Evolutionary conservation across 805 yeast genomes (phyloP).

Genomic region (Candida vartiovaarae): DNA sequence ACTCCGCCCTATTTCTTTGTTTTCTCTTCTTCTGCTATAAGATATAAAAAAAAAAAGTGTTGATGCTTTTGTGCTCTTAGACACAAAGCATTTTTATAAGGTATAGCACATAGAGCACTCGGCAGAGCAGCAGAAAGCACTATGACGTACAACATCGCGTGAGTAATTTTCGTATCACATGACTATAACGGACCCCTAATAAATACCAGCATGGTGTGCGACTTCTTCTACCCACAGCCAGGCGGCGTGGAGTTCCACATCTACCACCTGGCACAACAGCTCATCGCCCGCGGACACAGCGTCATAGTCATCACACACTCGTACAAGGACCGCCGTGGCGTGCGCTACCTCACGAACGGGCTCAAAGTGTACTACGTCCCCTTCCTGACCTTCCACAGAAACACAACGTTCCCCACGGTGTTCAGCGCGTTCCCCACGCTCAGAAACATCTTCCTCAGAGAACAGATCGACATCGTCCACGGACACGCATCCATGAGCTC

Average conservation of each 20-base stretch:
- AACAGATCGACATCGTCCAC: conserved; percentile 81
- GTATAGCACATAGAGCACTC: too few species aligned
- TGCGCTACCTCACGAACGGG: conserved; percentile 81
- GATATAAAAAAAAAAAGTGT: too few species aligned
- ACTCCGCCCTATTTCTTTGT: not conserved
- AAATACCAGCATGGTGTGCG: conserved; percentile 68
- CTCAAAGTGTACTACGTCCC: conserved; percentile 91
- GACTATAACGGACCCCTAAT: not conserved
- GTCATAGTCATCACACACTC: conserved; percentile 87
- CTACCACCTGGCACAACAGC: conserved; percentile 80
- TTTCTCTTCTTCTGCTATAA: too few species aligned
- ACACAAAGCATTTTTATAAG: too few species aligned
- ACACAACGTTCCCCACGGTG: conserved; percentile 82
- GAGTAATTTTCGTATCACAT: conserved; percentile 3
- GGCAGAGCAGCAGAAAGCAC: not conserved
- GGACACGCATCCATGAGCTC: conserved; percentile 91
- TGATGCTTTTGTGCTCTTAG: too few species aligned
- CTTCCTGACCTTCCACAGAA: conserved; percentile 68
- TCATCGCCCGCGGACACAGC: conserved; percentile 74
- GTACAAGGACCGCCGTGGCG: conserved; percentile 75
- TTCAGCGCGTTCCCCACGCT: conserved; percentile 82
- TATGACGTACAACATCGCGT: conserved; percentile 27
- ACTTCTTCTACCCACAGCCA: conserved; percentile 96
- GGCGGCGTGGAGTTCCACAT: conserved; percentile 98
- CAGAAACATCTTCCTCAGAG: conserved; percentile 80